Base-by-base conservation (phyloP, 1,284 basidiomycete genomes). In the Bondarzewia mesenterica region DNA sequence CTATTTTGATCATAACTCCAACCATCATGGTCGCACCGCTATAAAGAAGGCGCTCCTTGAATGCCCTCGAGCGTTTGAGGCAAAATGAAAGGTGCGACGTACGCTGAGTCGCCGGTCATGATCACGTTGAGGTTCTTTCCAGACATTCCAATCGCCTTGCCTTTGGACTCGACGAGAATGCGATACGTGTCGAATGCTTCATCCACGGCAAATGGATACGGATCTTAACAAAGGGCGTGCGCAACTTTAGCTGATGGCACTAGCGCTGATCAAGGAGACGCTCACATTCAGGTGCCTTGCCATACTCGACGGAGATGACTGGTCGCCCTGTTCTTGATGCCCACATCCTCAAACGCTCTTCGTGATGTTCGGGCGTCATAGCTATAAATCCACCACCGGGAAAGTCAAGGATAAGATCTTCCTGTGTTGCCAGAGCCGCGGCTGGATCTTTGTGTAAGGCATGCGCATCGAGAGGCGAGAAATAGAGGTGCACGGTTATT, bases 361-460 rank as follows among this genome's bases (percentile, higher is more conserved):
- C 93, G 58, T 97, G 95, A 66, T 97, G 93, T 57, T 89, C 85
- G 1, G 94, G 94, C 12, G 77, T 81, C 93, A 98, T 97, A 32
- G 90, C 89, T 46, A 98, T 85, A 65, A 97, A 98, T 0, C 95
- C 95, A 7, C 95, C 95, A 6, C 95, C 95, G 18, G 94, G 93
- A 54, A 92, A 85, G 63, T 99, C 95, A 22, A 96, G 70, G 42
- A 96, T 83, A 18, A 97, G 72, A 55, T 95, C 89, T 14, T 81
- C 88, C 4, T 82, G 72, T 38, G 76, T 71, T 26, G 72, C 70
- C 29, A 98, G 73, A 53, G 46, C 49, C 7, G n/a, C 25, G 21
- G 41, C 5, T 8, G 54, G 48, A 18, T 55, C 47, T 7, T 47
- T 35, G 16, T 14, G 16, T 15, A 32, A 8, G 7, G 25, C 20